phyloP scores from a whole-genome alignment of 1,139 yeast genomes.

The Neolecta irregularis region DNA sequence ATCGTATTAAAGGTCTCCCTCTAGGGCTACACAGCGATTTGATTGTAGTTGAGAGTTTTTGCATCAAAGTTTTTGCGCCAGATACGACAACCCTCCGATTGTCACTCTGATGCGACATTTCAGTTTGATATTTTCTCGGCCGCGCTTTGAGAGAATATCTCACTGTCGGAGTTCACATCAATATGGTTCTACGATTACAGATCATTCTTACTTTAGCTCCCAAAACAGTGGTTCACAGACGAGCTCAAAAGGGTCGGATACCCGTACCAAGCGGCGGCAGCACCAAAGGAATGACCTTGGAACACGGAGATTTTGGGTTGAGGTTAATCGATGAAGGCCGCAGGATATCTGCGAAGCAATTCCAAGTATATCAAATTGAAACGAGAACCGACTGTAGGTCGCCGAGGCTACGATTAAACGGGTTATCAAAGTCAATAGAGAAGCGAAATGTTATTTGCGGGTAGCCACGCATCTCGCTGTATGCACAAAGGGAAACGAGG shows the following conservation, averaged over 20 bases:
- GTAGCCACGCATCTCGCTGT: conserved; percentile 77
- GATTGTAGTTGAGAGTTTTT: no score
- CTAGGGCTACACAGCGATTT: no score
- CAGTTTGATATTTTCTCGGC: no score
- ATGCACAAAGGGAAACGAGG: conserved; percentile 88
- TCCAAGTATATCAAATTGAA: no score
- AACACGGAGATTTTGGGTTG: conserved; percentile 73
- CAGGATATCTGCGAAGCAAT: conserved; percentile 75
- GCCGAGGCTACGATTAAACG: conserved; percentile 81
- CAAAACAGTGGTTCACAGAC: conserved; percentile 52
- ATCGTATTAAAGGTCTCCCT: no score
- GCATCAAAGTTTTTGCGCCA: no score
- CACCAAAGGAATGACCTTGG: conserved; percentile 64
- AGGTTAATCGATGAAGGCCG: conserved; percentile 77
- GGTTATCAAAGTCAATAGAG: conserved; percentile 36
- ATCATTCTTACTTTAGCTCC: conserved; percentile 28
- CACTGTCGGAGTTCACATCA: no score
- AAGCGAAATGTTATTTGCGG: conserved; percentile 61
- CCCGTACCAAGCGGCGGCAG: conserved; percentile 93
- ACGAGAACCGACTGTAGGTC: no score
- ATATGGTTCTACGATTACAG: conserved; percentile 1
- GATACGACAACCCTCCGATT: no score
- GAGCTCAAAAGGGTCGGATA: conserved; percentile 89
- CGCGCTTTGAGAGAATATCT: no score
- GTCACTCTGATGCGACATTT: no score